A percentile compares a stretch with the other conserved stretches of the same genome.
These are phyloP conservation scores for Pseudogymnoascus sp. DNA, from an alignment of 2,329 filamentous ascomycete species.

Conservation along the genomic window DNA sequence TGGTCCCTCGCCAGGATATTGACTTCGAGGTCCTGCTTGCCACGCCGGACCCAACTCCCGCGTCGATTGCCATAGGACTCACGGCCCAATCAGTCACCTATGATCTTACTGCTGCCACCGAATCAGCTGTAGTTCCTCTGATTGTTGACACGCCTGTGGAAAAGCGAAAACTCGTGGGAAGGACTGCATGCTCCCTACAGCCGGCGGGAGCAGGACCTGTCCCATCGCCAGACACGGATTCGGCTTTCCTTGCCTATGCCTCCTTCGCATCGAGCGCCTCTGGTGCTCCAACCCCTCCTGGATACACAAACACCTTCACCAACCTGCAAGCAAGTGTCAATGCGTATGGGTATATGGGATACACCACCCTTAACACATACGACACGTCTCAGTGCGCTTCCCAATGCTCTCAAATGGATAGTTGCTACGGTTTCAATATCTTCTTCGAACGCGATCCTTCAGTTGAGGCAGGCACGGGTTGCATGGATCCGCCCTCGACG, in stretches of 20 bases:
- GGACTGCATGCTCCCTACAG: background rate
- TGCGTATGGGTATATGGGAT: conserved; percentile 26
- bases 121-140: conserved; percentile 14
- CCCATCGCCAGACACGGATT: conserved; percentile 29
- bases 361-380: conserved; percentile 26
- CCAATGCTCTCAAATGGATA: conserved; percentile 26
- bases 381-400: conserved; percentile 25
- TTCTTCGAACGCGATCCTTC: conserved; percentile 32
- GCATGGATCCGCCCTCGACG: conserved; percentile 29
- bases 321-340: conserved; percentile 27
- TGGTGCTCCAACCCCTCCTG: conserved; percentile 26
- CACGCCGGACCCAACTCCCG: conserved; percentile 26
- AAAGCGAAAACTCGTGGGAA: background rate
- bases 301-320: conserved; percentile 30
- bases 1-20: conserved; percentile 25
- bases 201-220: conserved; percentile 27
- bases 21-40: conserved; percentile 31
- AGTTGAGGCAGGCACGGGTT: conserved; percentile 25
- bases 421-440: conserved; percentile 31
- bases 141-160: background rate
- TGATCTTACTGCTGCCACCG: conserved; percentile 26
- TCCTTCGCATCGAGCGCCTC: conserved; percentile 21
- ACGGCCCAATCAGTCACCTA: conserved; percentile 25
- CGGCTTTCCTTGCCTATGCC: conserved; percentile 25
- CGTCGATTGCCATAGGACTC: conserved; percentile 27